Base-by-base conservation (phyloP, 75 land plant genomes). In the Cupressus sempervirens region DNA sequence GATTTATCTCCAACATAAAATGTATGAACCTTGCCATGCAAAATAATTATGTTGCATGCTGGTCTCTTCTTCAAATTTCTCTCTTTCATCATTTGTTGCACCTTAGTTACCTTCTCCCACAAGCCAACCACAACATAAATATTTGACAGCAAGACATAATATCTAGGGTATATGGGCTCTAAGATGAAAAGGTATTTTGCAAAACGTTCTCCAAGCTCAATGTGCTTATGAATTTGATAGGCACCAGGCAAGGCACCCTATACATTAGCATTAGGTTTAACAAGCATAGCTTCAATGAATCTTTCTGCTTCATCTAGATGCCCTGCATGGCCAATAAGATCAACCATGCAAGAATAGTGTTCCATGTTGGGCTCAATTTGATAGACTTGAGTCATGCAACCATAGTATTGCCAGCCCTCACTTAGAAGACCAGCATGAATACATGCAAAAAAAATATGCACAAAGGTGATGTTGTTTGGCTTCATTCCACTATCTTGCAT, bases 81-180 rank as follows among this genome's bases (percentile, higher is more conserved):
- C 20, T 54, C 84, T 83, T 86, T 41, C 86, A 86, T 86, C 86
- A 52, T 53, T 82, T 30, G 35, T 54, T 86, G 46, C 23, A 86
- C 16, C 86, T 54, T 86, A 15, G 65, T 23, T 40, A 58, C 86
- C 30, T 82, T 46, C 14, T 83, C 67, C 86, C 86, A 86, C 85
- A 35, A 85, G 23, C 86, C 86, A 43, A 41, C 86, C 29, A 38
- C 84, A 23, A 86, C 86, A 38, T 86, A 86, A 68, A 86, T 82
- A 11, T 86, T 82, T 52, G 86, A 50, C 32, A 86, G 86, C 52
- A 84, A 30, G 30, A 86, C 86, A 29, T 82, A 86, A 36, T 41
- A 82, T 48, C 85, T 86, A 4, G 86, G 46, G 41, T 84, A 45
- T 45, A 43, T 53, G 54, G 86, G 86, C 53, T 86, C 86, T 83